Evolutionary conservation across 257 asterid genomes (phyloP).

Genomic region (Petunia axillaris): DNA sequence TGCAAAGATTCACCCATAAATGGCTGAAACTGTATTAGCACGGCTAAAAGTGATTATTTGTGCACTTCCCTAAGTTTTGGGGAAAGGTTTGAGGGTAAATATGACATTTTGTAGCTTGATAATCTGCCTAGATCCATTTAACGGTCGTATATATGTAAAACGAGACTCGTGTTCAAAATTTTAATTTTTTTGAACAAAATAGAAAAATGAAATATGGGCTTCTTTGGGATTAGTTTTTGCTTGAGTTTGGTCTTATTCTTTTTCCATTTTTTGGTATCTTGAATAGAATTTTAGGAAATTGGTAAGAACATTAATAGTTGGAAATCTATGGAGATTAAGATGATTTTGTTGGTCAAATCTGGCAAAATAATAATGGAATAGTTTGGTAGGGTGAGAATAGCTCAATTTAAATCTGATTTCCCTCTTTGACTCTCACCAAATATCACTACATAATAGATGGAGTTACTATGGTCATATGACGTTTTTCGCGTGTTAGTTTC

Average conservation of each 20-base stretch:
- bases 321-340: background rate
- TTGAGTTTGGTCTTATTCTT: background rate
- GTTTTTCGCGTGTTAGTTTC: too few relatives aligned
- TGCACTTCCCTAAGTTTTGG: background rate
- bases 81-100: background rate
- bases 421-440: background rate
- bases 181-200: background rate
- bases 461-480: background rate
- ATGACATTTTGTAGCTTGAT: background rate
- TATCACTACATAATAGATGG: background rate
- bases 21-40: too few relatives aligned
- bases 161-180: background rate
- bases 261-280: background rate
- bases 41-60: too few relatives aligned
- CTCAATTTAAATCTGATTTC: background rate
- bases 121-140: constrained; percentile 10
- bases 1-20: too few relatives aligned
- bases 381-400: background rate
- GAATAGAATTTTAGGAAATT: background rate
- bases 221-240: background rate
- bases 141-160: background rate
- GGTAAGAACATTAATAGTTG: background rate
- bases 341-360: background rate
- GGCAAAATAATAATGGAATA: background rate
- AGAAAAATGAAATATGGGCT: background rate